phyloP scores from a whole-genome alignment of 169 alveolate species.

The Babesia sp. region DNA sequence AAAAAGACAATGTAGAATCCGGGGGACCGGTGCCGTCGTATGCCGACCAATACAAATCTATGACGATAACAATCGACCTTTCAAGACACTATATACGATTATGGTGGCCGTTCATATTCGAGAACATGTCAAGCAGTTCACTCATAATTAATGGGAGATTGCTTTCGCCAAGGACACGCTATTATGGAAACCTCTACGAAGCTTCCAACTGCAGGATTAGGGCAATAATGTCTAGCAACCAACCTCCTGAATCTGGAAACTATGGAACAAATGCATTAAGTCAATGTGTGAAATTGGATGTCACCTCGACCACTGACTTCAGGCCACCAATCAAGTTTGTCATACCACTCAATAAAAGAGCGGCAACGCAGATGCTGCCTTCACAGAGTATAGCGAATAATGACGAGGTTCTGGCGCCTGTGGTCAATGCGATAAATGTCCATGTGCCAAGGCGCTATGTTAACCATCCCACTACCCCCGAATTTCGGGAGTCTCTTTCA shows the following conservation, averaged over 20 bases:
- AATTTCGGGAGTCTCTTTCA: neutral
- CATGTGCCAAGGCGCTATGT: neutral
- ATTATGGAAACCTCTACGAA: constrained; percentile 33
- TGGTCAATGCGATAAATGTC: neutral
- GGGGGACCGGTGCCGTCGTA: constrained; percentile 9
- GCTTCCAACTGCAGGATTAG: constrained; percentile 51
- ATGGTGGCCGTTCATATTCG: constrained; percentile 66
- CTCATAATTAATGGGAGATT: constrained; percentile 42
- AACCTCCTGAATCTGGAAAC: neutral
- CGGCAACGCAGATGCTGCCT: neutral
- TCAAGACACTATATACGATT: constrained; percentile 40
- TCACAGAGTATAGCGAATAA: neutral
- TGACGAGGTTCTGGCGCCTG: constrained; percentile 6
- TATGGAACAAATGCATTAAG: constrained; percentile 12
- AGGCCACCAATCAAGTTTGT: constrained; percentile 62
- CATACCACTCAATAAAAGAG: neutral
- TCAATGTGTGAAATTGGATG: constrained; percentile 34
- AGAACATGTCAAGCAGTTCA: constrained; percentile 41
- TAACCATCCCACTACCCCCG: neutral
- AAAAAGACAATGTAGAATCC: neutral
- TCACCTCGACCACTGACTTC: constrained; percentile 54
- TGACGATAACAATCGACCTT: constrained; percentile 31
- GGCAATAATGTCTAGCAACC: constrained; percentile 20
- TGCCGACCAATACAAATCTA: constrained; percentile 34
- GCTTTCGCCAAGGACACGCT: constrained; percentile 28